phyloP scores from a whole-genome alignment of 177 flowering plant species.

The Vitis hybrid region DNA sequence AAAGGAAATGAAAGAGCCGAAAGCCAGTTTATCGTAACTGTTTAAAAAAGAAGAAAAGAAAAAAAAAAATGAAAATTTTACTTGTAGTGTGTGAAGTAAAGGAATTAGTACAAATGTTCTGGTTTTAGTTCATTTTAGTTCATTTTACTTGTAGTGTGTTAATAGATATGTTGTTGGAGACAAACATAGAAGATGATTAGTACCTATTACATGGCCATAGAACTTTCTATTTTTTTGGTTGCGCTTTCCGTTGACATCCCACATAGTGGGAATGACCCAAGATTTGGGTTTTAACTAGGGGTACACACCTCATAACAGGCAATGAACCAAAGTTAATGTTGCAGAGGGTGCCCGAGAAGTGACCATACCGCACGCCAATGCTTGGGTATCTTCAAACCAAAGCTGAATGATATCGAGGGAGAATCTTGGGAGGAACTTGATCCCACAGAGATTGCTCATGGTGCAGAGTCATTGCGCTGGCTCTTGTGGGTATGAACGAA shows the following conservation, averaged over 20 bases:
- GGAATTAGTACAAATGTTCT: no score
- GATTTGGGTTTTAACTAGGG: slow-evolving; percentile 34
- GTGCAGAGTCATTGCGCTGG: slow-evolving; percentile 82
- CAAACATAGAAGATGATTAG: no score
- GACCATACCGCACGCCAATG: slow-evolving; percentile 70
- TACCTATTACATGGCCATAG: neutral
- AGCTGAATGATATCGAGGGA: slow-evolving; percentile 54
- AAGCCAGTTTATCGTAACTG: no score
- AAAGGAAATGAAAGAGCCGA: no score
- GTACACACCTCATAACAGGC: slow-evolving; percentile 41
- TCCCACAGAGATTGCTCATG: slow-evolving; percentile 46
- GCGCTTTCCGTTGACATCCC: neutral
- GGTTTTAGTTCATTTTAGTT: no score
- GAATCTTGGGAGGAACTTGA: slow-evolving; percentile 97
- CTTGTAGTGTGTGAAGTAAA: no score
- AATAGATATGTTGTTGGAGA: no score
- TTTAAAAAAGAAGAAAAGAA: no score
- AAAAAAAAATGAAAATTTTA: no score
- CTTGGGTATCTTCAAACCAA: slow-evolving; percentile 67
- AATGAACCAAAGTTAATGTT: slow-evolving; percentile 62
- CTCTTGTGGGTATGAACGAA: slow-evolving; percentile 80
- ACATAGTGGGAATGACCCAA: slow-evolving; percentile 4
- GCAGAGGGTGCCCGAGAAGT: slow-evolving; percentile 90
- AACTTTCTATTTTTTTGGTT: neutral
- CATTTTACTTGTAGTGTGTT: no score